These are phyloP conservation scores for Rubroboletus pulcherrimus DNA, from an alignment of 768 basidiomycete genomes.

Conservation along the genomic window DNA sequence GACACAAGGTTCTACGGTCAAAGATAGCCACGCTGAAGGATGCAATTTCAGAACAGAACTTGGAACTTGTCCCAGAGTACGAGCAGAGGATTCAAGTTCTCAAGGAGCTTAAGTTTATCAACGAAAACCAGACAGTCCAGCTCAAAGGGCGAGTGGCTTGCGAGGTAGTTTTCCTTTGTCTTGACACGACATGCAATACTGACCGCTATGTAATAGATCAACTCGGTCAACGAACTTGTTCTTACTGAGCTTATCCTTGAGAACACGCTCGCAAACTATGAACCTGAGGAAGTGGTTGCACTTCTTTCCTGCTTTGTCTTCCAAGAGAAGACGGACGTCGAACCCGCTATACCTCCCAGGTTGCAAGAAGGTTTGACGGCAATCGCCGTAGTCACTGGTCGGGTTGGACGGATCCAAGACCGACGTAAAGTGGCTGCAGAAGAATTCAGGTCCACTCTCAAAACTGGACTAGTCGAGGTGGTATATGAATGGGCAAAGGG, in stretches of 20 bases:
- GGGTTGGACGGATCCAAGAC: slow-evolving; percentile 78
- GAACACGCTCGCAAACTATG: slow-evolving; percentile 85
- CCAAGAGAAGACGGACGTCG: slow-evolving; percentile 94
- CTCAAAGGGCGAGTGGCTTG: slow-evolving; percentile 98
- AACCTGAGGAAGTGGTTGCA: slow-evolving; percentile 95
- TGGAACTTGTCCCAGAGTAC: slow-evolving; percentile 95
- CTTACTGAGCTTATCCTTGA: slow-evolving; percentile 96
- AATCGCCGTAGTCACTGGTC: slow-evolving; percentile 73
- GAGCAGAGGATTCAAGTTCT: slow-evolving; percentile 90
- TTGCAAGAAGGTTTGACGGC: slow-evolving; percentile 77
- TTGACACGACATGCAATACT: neutral
- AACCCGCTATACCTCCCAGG: slow-evolving; percentile 76
- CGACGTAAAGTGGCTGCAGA: slow-evolving; percentile 72
- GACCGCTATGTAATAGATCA: slow-evolving; percentile 60
- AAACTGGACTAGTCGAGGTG: slow-evolving; percentile 91
- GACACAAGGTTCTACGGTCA: slow-evolving; percentile 65
- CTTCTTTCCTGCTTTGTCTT: slow-evolving; percentile 96
- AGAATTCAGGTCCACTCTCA: slow-evolving; percentile 74
- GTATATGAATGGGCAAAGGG: slow-evolving; percentile 99
- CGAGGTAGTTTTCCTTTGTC: slow-evolving; percentile 54
- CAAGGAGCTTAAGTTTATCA: slow-evolving; percentile 88
- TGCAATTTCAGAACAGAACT: slow-evolving; percentile 91
- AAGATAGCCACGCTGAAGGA: slow-evolving; percentile 77
- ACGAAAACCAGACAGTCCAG: slow-evolving; percentile 92
- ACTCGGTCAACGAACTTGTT: slow-evolving; percentile 95